Base-by-base conservation (phyloP, 768 basidiomycete genomes). In the Xerocomellus chrysenteron region DNA sequence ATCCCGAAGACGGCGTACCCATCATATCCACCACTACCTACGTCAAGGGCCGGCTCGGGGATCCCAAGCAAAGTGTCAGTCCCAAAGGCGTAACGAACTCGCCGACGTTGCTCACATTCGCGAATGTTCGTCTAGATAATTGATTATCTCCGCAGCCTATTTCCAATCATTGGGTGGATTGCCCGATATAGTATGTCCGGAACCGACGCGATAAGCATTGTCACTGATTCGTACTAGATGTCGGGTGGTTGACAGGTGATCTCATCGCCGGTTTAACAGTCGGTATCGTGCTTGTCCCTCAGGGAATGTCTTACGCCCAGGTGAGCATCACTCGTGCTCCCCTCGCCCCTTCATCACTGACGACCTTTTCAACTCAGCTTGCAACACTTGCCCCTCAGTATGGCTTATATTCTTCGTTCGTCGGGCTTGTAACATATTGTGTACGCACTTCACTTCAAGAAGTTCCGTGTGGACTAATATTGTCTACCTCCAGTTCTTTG, bases 261-360 rank as follows among this genome's bases (percentile, higher is more conserved):
- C 64, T 96, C 19, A 85, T 97, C 65, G 93, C 94, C 57, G 94
- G 89, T 52, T 71, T 98, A 40, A 98, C 96, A 0, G 93, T 98
- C 59, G 96, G 96, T 28, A 87, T 97, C 65, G 96, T 99, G 12
- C 78, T 98, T 46, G 94, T 98, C 7, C 96, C 96, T 0, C 96
- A 99, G 73, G 81, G 87, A 56, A 90, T 95, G 87, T 94, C 92
- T 1, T 96, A 93, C 65, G 91, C 91, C 28, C 77, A 80, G 74
- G 89, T 88, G 71, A 19, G 59, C 52, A 51, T 30, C 21, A 10
- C 24, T 52, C 28, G 6, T 56, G 16, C 17, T 17, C 35, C 13
- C 5, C 11, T 2, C 39, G 30, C 26, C 14, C 33, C 28, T 35
- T 46, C 36, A 13, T 41, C 30, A 3, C 52, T 46, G 19, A 55